Conservation (phyloP, 306 rosid genomes). For the Inga oerstediana region DNA sequence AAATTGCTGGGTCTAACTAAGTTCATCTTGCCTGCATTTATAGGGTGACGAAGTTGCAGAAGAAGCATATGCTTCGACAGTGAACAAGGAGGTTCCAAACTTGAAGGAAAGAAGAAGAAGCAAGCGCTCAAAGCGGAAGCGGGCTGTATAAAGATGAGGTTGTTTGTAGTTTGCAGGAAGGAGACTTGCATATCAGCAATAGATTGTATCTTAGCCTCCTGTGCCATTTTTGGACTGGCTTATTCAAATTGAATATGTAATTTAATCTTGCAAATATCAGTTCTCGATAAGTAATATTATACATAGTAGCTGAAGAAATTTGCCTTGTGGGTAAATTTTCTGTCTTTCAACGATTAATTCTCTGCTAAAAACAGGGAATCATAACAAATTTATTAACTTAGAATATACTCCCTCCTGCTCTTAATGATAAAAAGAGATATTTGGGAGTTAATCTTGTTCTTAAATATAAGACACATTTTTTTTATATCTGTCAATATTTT, state of each 20-base stretch:
- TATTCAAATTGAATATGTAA: conserved; percentile 55
- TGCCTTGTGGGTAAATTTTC: conserved; percentile 13
- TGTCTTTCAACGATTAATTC: background rate
- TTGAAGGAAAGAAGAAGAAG: conserved; percentile 88
- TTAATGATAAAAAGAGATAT: no score
- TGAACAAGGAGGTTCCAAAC: conserved; percentile 55
- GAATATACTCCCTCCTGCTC: no score
- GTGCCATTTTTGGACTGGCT: conserved; percentile 55
- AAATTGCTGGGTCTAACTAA: background rate
- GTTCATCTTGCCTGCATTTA: conserved; percentile 12
- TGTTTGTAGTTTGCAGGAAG: conserved; percentile 74
- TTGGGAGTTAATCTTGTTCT: no score
- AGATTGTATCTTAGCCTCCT: conserved; percentile 34
- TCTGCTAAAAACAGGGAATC: background rate
- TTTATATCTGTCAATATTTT: no score
- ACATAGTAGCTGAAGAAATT: conserved; percentile 15
- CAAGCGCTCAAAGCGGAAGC: conserved; percentile 96
- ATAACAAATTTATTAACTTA: background rate
- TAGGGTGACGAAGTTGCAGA: conserved; percentile 67
- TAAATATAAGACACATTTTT: no score
- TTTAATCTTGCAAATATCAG: conserved; percentile 29
- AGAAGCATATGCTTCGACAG: conserved; percentile 64
- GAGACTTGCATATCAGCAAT: conserved; percentile 67
- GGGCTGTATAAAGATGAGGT: conserved; percentile 58
- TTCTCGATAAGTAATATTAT: conserved; percentile 7